Base-by-base conservation (phyloP, 2,329 filamentous ascomycete genomes). In the Incumbomyces delicatus region DNA sequence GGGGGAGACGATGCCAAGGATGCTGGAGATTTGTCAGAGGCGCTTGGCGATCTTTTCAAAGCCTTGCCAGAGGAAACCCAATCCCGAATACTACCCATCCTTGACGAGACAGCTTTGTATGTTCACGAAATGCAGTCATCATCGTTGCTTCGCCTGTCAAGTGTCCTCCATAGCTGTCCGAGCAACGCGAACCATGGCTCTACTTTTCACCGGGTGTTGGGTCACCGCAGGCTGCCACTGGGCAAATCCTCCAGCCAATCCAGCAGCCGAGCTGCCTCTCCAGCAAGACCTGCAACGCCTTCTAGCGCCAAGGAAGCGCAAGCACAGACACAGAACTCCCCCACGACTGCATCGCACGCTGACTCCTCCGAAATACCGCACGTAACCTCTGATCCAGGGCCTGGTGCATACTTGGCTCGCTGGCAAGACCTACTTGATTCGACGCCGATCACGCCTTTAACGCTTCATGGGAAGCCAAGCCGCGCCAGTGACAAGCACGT, bases 361-460 rank as follows among this genome's bases (percentile, higher is more conserved):
- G 12, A 27, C 18, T 5, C 33, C 2, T 38, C 42, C 7, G 42
- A 45, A 16, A 22, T 45, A 18, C 42, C 42, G 8, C 7, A 38
- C 12, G 33, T 55, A 3, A 44, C 48, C 10, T 52, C 67, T 31
- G 74, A 74, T 44, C 72, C 71, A 18, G 84, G 83, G 0, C 84
- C 85, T 0, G 85, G 85, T 1, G 76, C 83, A 39, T 89, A 84
- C 58, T 74, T 88, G 18, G 72, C 77, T 1, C 74, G 79, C 41
- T 89, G 85, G 85, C 81, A 87, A 60, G 69, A 75, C 1, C 68
- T 88, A 6, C 68, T 89, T 2, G 81, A 88, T 59, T 68, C 73
- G n/a, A 85, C 85, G 0, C 62, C 73, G 38, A 80, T 89, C 50
- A 84, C 82, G 1, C 83, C 85, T 0, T 72, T 67, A 0, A 69